Evolutionary conservation across 1,284 basidiomycete species (phyloP), one percentile per base, ranked within the genome.

Genomic region (Mycena citricolor): DNA sequence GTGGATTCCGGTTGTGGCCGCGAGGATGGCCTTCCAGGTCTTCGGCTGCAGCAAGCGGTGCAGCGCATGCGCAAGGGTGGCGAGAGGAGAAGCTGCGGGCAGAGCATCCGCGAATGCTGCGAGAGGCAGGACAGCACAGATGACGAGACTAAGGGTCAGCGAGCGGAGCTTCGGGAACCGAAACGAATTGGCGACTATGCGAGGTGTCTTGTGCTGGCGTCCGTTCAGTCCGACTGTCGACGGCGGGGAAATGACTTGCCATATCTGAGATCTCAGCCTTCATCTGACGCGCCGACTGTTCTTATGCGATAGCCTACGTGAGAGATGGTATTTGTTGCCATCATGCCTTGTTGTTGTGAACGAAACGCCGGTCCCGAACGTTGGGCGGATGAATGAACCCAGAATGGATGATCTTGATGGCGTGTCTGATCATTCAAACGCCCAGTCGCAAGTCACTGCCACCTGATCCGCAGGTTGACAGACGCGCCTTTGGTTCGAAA

Each of bases 231-330:
- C n/a, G n/a, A n/a, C n/a, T n/a, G n/a, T n/a, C n/a, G n/a, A n/a
- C n/a, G n/a, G n/a, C n/a, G n/a, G 11, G 8, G 8, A 23, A 23
- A 8, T 21, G 14, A 5, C 19, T 8, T 6, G 37, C 31, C 29
- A 21, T 13, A n/a, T 1, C n/a, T 14, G 11, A 8, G 5, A 33
- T n/a, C 7, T 4, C 4, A 12, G 47, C 4, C 2, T 32, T 21
- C 14, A n/a, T 20, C 4, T 13, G 20, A 23, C 24, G 4, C 6
- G 17, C 14, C n/a, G 5, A 65, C 76, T 39, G 44, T 86, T 86
- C 83, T n/a, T n/a, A 86, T 88, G 22, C 85, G 84, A 5, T 88
- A 70, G 0, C 76, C 73, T 59, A 84, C 83, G 57, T 87, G 82
- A 0, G 85, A 82, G n/a, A n/a, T n/a, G n/a, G n/a, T n/a, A n/a